These are phyloP conservation scores for Raddia distichophylla DNA, from an alignment of 176 grass and related monocot species.

Conservation along the genomic window DNA sequence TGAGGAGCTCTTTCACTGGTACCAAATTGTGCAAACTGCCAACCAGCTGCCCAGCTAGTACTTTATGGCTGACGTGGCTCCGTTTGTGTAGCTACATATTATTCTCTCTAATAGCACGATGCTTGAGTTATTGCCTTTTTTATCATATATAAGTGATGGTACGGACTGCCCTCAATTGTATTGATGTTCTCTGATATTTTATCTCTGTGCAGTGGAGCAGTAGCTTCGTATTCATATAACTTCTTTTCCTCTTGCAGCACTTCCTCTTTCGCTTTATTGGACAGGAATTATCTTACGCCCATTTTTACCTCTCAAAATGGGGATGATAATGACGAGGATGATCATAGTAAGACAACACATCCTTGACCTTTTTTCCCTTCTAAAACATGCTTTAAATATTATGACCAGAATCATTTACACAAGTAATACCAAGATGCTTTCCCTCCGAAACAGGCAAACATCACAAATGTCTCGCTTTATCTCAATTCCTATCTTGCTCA, in stretches of 20 bases:
- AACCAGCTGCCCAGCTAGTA: neutral
- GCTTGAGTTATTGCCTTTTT: neutral
- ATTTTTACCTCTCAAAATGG: conserved; percentile 79
- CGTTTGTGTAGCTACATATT: neutral
- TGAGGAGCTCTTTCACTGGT: neutral
- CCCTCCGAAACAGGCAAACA: neutral
- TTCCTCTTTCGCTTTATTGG: conserved; percentile 77
- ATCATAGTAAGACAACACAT: conserved; percentile 46
- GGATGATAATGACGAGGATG: conserved; percentile 44
- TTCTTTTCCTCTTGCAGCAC: conserved; percentile 57
- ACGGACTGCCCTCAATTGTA: neutral
- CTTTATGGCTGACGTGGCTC: neutral
- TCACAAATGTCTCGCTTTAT: neutral
- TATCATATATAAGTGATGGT: neutral
- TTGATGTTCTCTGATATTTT: neutral
- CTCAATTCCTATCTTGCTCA: conserved; percentile 11
- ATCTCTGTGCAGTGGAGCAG: neutral
- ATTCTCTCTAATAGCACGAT: neutral
- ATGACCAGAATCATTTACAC: neutral
- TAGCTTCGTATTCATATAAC: neutral
- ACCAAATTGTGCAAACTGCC: neutral
- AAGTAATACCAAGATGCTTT: neutral
- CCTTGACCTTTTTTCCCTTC: neutral
- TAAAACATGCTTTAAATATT: neutral
- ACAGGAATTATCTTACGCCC: conserved; percentile 83